Evolutionary conservation across 148 eudicot species (phyloP).

Genomic region (Agrostemma githago): DNA sequence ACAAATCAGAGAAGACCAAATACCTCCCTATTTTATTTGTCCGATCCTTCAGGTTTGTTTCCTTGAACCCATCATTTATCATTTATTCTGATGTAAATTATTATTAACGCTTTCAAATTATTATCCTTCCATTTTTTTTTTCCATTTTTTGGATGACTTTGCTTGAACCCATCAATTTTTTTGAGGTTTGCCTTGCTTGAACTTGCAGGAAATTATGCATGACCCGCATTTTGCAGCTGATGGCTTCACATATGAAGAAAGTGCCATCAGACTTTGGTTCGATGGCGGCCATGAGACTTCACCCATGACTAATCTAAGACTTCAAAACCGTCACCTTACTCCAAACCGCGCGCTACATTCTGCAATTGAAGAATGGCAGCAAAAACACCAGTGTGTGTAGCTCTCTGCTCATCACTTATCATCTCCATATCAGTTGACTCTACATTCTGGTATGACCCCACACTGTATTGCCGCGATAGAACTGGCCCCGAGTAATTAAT

Average conservation of each 20-base stretch:
- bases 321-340: not conserved
- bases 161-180: not conserved
- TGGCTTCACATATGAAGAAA: slow-evolving; percentile 69
- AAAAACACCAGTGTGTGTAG: slow-evolving; percentile 15
- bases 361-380: slow-evolving; percentile 70
- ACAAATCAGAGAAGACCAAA: not conserved
- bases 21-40: slow-evolving; percentile 5
- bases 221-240: slow-evolving; percentile 79
- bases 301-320: slow-evolving; percentile 15
- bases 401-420: not conserved
- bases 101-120: too few species aligned
- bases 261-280: slow-evolving; percentile 61
- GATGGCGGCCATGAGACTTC: slow-evolving; percentile 55
- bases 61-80: not conserved
- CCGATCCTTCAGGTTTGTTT: slow-evolving; percentile 13
- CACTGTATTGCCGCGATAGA: not conserved
- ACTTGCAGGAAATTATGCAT: slow-evolving; percentile 68
- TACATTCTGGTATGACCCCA: not conserved
- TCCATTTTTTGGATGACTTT: too few species aligned
- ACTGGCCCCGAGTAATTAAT: not conserved
- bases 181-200: slow-evolving; percentile 15
- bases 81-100: not conserved
- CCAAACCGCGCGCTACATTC: slow-evolving; percentile 53
- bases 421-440: not conserved
- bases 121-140: too few species aligned